Evolutionary conservation across 2,329 filamentous ascomycete genomes (phyloP).

Genomic region (Fusarium sambucinum): DNA sequence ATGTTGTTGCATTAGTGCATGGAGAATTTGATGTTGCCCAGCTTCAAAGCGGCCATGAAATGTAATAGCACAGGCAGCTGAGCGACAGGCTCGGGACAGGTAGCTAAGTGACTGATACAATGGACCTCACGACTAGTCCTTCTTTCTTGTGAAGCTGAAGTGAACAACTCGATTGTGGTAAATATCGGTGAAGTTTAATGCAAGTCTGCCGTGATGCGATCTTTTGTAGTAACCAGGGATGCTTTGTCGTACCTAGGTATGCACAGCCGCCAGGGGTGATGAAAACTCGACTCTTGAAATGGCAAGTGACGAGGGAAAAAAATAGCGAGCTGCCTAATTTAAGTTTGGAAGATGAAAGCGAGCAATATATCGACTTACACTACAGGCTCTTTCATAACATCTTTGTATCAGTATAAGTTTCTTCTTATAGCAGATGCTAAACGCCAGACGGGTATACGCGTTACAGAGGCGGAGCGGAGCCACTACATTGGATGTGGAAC

Average conservation of each 20-base stretch:
- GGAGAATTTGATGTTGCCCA: neutral
- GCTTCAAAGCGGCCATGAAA: neutral
- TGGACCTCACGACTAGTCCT: neutral
- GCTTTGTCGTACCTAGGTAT: neutral
- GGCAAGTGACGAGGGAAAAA: neutral
- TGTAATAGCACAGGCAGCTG: neutral
- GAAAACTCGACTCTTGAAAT: neutral
- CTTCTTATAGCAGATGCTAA: slow-evolving; percentile 13
- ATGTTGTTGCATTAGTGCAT: neutral
- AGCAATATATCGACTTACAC: neutral
- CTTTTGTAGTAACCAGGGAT: neutral
- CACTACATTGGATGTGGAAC: slow-evolving; percentile 31
- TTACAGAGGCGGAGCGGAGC: slow-evolving; percentile 39
- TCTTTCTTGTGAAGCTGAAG: neutral
- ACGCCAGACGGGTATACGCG: slow-evolving; percentile 26
- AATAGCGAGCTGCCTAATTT: neutral
- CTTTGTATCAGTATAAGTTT: no score
- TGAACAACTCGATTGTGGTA: neutral
- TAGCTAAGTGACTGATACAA: neutral
- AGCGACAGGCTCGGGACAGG: neutral
- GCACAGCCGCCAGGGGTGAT: neutral
- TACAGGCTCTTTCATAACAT: neutral
- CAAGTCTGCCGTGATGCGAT: neutral
- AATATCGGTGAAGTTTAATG: neutral
- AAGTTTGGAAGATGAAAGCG: no score